These are phyloP conservation scores for Fermentozyma sake DNA, from an alignment of 1,139 yeast species.

Conservation along the genomic window DNA sequence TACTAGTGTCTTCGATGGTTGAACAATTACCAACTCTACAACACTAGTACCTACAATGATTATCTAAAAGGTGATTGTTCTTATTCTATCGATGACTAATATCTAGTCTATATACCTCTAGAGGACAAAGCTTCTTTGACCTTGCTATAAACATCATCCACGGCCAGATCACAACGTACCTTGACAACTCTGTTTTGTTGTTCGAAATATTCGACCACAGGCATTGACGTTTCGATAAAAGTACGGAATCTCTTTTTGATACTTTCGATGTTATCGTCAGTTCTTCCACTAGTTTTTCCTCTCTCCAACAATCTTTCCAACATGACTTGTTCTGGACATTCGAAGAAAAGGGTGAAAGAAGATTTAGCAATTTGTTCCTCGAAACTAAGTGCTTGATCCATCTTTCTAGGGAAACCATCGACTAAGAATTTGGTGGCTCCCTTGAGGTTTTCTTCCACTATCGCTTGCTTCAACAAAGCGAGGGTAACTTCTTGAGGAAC, in stretches of 20 bases:
- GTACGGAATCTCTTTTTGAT: constrained; percentile 85
- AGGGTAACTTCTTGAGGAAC: constrained; percentile 96
- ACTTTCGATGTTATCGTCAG: constrained; percentile 89
- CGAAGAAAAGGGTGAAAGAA: constrained; percentile 81
- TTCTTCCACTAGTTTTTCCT: constrained; percentile 91
- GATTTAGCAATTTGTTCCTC: constrained; percentile 77
- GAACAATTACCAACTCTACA: too few species aligned
- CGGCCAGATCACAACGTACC: constrained; percentile 74
- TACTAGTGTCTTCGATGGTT: too few species aligned
- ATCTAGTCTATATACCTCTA: constrained; percentile 29
- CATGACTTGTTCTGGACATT: constrained; percentile 92
- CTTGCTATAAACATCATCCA: constrained; percentile 70
- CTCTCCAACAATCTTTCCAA: constrained; percentile 78
- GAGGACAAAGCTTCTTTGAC: constrained; percentile 61
- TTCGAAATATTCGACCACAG: constrained; percentile 84
- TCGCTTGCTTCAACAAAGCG: constrained; percentile 77
- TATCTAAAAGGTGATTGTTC: too few species aligned
- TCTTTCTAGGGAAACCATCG: constrained; percentile 96
- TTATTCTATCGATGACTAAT: too few species aligned
- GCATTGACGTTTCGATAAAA: constrained; percentile 87
- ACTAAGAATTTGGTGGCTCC: constrained; percentile 67
- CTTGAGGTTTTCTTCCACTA: constrained; percentile 44
- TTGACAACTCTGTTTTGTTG: constrained; percentile 72
- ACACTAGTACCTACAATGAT: too few species aligned
- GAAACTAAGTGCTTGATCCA: constrained; percentile 95